Base-by-base conservation (phyloP, 805 yeast genomes). In the Cyberlindnera maclurae region DNA sequence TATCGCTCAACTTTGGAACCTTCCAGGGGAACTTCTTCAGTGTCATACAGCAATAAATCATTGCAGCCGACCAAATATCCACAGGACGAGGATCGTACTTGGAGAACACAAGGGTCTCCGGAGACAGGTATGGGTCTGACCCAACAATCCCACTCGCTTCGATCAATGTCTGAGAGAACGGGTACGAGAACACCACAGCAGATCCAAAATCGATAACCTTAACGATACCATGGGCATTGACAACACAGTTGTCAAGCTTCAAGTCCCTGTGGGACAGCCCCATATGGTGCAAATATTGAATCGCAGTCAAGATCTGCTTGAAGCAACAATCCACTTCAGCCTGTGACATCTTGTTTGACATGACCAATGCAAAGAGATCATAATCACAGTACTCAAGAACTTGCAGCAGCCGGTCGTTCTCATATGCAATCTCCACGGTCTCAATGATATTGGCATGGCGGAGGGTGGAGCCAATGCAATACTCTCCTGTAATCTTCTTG, bases 341-440 rank as follows among this genome's bases (percentile, higher is more conserved):
- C 36, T 70, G 63, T 2, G 80, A 62, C 97, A 89, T 89, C 52
- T 84, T 82, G 50, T 87, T 86, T 37, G 89, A 79, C 95, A 89
- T 88, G 26, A 89, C 96, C 41, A 89, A 84, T 10, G 96, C 96
- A 62, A 89, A 89, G 48, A 89, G 67, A 58, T 89, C 97, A 57
- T 74, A 88, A 49, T 89, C 95, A 59, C 96, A 88, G 60, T 86
- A 89, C 56, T 89, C 97, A 94, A 89, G 83, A 34, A 89, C 89
- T 62, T 89, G 96, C 51, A 82, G 77, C 42, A 87, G 82, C 40
- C 90, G 70, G 45, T 85, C 93, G 49, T 82, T 78, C 53, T 89
- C 97, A 60, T 86, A 87, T 33, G 89, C 82, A 37, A 89, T 87
- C 56, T 89, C 97, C 38, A 89, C 77, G 1, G 97, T 89, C 58